Evolutionary conservation across 257 asterid species (phyloP).

Genomic region (Forsythia viridissima): DNA sequence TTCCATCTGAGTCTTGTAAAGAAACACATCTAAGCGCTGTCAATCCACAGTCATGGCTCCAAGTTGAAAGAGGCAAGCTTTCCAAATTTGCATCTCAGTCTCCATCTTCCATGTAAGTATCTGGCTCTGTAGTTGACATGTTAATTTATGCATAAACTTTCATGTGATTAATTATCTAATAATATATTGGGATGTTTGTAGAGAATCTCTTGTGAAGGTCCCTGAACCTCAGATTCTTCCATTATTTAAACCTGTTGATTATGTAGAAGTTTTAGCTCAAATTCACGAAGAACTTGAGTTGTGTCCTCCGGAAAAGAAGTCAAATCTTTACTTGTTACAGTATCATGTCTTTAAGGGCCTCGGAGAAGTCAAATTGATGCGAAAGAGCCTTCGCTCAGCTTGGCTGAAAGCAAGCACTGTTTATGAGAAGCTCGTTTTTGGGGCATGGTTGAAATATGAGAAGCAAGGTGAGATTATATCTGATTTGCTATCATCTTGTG

Average conservation of each 20-base stretch:
- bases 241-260: constrained; percentile 83
- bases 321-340: constrained; percentile 76
- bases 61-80: constrained; percentile 96
- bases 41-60: constrained; percentile 98
- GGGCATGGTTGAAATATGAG: constrained; percentile 94
- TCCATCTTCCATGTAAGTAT: constrained; percentile 76
- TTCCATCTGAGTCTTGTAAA: constrained; percentile 85
- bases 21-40: constrained; percentile 66
- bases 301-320: constrained; percentile 64
- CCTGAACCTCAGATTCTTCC: constrained; percentile 91
- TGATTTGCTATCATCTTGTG: constrained; percentile 77
- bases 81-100: constrained; percentile 62
- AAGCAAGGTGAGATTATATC: constrained; percentile 80
- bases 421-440: constrained; percentile 78
- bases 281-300: constrained; percentile 94
- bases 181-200: constrained; percentile 42
- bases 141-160: constrained; percentile 6
- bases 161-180: constrained; percentile 13
- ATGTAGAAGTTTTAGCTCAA: constrained; percentile 87
- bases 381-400: constrained; percentile 90
- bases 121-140: neutral
- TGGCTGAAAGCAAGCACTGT: constrained; percentile 73
- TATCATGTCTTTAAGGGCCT: constrained; percentile 95
- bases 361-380: constrained; percentile 86
- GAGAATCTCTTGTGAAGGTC: constrained; percentile 90